Conservation (phyloP, 305 asterid species). For the Striga hermonthica region DNA sequence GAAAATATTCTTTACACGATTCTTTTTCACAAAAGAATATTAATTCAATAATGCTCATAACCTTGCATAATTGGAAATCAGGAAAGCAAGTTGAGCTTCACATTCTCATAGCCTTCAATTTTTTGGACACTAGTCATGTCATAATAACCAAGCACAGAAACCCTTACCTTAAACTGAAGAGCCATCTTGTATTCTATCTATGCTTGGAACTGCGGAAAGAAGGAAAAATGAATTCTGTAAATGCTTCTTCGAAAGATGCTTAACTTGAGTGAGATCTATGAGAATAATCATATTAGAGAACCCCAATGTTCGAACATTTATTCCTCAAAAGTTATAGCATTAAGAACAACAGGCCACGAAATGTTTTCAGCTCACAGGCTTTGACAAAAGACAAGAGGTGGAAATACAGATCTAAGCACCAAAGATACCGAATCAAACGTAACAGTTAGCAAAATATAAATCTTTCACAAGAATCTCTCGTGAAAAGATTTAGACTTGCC, state of each 20-base stretch:
- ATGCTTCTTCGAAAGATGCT: not conserved
- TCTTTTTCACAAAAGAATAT: constrained; percentile 1
- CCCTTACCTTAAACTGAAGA: constrained; percentile 51
- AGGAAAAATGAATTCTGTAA: not conserved
- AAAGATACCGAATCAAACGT: not conserved
- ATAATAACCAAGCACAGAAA: constrained; percentile 1
- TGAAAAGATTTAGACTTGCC: too few relatives aligned
- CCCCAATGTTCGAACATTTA: not conserved
- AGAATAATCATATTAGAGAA: constrained; percentile 7
- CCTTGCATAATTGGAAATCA: constrained; percentile 12
- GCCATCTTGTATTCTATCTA: too few relatives aligned
- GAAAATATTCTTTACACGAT: not conserved
- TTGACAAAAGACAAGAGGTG: not conserved
- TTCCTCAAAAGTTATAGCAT: not conserved
- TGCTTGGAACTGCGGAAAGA: constrained; percentile 16
- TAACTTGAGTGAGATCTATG: not conserved
- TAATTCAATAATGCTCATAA: not conserved
- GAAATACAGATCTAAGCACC: not conserved
- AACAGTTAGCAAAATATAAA: not conserved
- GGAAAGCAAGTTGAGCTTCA: constrained; percentile 20
- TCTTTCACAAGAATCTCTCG: not conserved
- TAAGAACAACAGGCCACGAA: not conserved
- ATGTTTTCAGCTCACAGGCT: constrained; percentile 1
- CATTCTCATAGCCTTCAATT: not conserved
- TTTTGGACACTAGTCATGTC: not conserved